Evolutionary conservation across 2,329 filamentous ascomycete genomes (phyloP), one percentile per base, ranked within the genome.

Genomic region (Arthrinium puccinioides): DNA sequence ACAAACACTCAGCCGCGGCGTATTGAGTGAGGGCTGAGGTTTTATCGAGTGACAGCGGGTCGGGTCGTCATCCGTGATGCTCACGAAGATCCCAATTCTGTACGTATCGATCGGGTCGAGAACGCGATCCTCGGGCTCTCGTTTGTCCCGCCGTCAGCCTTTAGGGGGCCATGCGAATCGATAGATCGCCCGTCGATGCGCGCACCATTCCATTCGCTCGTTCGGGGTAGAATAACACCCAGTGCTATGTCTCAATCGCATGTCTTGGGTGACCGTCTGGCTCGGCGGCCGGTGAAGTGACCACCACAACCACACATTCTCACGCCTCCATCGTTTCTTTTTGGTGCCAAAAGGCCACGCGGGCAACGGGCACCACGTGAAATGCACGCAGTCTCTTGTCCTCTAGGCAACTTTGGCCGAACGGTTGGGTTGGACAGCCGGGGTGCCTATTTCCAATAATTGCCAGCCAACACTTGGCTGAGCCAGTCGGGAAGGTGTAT

Each of bases 321-420:
- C 20, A 16, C 31, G 9, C 15, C 31, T 21, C 24, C 31, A 21
- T 33, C n/a, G n/a, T n/a, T n/a, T n/a, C n/a, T n/a, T n/a, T n/a
- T n/a, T n/a, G n/a, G n/a, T n/a, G n/a, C n/a, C n/a, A n/a, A 21
- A 23, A 15, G n/a, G 21, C 31, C 31, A 33, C 24, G 31, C 26
- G 33, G 33, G 7, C 33, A 28, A 48, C 42, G 40, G 39, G 28
- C 45, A 42, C 46, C 48, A 48, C 45, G 46, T 49, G 47, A 42
- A 39, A 28, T 33, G 32, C 38, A 46, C 32, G 41, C 39, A 29
- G 23, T 37, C 32, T 27, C 25, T 27, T 21, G 38, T 19, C 25
- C 24, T 29, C 28, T 30, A 36, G n/a, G 27, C 21, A 38, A 42
- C 32, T 36, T 30, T 36, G 37, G 24, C 36, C 42, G 37, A 43